Evolutionary conservation across 2,329 filamentous ascomycete species (phyloP).

Genomic region (Microcyclosporella mali): DNA sequence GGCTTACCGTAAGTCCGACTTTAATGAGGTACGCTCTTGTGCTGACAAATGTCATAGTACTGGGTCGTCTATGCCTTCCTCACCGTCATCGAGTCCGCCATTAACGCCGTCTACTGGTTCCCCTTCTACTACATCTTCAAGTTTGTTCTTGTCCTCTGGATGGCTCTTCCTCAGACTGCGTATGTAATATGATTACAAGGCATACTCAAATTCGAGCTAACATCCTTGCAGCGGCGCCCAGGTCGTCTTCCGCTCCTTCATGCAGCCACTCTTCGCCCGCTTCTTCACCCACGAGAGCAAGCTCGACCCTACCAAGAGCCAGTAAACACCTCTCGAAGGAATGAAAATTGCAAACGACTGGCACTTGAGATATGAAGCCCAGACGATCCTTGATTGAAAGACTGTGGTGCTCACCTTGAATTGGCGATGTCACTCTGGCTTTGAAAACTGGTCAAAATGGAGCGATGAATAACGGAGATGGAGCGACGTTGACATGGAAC

Average conservation of each 20-base stretch:
- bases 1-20: constrained; percentile 47
- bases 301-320: constrained; percentile 50
- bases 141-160: constrained; percentile 95
- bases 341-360: too few relatives aligned
- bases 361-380: too few relatives aligned
- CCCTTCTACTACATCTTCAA: constrained; percentile 99
- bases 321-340: constrained; percentile 17
- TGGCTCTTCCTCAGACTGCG: constrained; percentile 89
- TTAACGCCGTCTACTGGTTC: constrained; percentile 89
- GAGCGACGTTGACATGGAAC: too few relatives aligned
- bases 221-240: constrained; percentile 69
- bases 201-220: constrained; percentile 12
- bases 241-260: constrained; percentile 91
- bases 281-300: constrained; percentile 73
- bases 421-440: too few relatives aligned
- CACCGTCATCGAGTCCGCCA: constrained; percentile 73
- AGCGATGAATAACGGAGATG: too few relatives aligned
- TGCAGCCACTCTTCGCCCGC: constrained; percentile 83
- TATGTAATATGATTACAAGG: constrained; percentile 47
- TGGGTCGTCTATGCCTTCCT: constrained; percentile 82
- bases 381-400: too few relatives aligned
- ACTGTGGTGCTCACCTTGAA: too few relatives aligned
- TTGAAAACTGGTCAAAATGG: too few relatives aligned
- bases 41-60: constrained; percentile 49
- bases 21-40: background rate